These are phyloP conservation scores for Xylaria acuta DNA, from an alignment of 495 filamentous ascomycete species.

Conservation along the genomic window DNA sequence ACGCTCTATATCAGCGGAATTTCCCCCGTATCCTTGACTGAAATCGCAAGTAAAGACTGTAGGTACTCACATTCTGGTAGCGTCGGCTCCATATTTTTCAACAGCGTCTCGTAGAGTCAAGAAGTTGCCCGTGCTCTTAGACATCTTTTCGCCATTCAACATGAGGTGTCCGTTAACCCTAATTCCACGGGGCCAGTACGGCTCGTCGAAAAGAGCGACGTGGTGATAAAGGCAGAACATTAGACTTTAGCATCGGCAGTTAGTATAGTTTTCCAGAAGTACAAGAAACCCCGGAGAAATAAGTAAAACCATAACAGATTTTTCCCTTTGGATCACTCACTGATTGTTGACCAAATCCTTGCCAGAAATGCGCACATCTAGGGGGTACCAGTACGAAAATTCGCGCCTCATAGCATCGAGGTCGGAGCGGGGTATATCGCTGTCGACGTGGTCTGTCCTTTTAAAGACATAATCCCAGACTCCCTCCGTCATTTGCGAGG, in stretches of 20 bases:
- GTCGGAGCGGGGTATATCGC: slow-evolving; percentile 71
- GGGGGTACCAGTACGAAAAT: slow-evolving; percentile 96
- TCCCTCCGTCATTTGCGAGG: slow-evolving; percentile 93
- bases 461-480: slow-evolving; percentile 95
- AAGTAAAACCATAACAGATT: not conserved
- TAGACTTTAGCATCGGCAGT: slow-evolving; percentile 47
- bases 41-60: not conserved
- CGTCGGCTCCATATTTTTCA: slow-evolving; percentile 93
- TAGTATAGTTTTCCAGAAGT: not conserved
- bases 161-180: slow-evolving; percentile 91
- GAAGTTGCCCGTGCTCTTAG: slow-evolving; percentile 94
- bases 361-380: slow-evolving; percentile 83
- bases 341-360: slow-evolving; percentile 88
- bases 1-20: not conserved
- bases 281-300: not conserved
- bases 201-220: slow-evolving; percentile 80
- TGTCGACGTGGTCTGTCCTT: slow-evolving; percentile 62
- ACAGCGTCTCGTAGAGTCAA: slow-evolving; percentile 86
- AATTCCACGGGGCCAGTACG: slow-evolving; percentile 85
- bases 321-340: not conserved
- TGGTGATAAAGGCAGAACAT: slow-evolving; percentile 98
- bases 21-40: not conserved
- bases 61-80: slow-evolving; percentile 67
- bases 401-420: slow-evolving; percentile 82
- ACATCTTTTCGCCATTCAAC: slow-evolving; percentile 97